Conservation (phyloP, 192 early-diverging fungal species). For the Chytriomyces hyalinus region DNA sequence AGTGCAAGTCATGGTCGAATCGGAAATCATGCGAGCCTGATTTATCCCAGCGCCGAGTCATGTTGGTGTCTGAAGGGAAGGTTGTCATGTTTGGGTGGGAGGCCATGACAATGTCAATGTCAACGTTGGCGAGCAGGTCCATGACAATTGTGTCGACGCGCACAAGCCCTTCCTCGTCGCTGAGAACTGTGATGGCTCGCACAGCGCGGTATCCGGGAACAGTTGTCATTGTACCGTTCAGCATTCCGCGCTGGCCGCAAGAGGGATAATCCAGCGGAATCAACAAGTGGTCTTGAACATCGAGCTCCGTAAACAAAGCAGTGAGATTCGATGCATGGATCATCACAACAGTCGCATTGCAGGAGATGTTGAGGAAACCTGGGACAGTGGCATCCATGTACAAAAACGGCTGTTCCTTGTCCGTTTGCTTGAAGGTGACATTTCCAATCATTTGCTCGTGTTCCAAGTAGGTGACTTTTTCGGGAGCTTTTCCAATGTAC, state of each 20-base stretch:
- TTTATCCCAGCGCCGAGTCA: not conserved
- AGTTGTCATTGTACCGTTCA: not conserved
- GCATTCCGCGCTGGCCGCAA: not conserved
- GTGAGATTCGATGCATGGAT: conserved; percentile 1
- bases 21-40: not conserved
- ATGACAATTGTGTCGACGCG: not conserved
- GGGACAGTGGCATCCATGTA: conserved; percentile 7
- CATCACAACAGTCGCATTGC: not conserved
- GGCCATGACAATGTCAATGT: conserved; percentile 5
- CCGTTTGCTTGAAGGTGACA: not conserved
- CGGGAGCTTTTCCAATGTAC: not conserved
- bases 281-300: not conserved
- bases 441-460: not conserved
- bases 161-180: not conserved
- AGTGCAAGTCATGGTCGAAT: not conserved
- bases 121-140: not conserved
- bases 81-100: not conserved
- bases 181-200: not conserved
- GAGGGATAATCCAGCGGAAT: conserved; percentile 7
- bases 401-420: conserved; percentile 1
- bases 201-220: conserved; percentile 1
- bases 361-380: not conserved
- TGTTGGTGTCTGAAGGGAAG: not conserved
- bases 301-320: not conserved
- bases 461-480: not conserved